Evolutionary conservation across 495 filamentous ascomycete species (phyloP).

Genomic region (Xylaria grammica): DNA sequence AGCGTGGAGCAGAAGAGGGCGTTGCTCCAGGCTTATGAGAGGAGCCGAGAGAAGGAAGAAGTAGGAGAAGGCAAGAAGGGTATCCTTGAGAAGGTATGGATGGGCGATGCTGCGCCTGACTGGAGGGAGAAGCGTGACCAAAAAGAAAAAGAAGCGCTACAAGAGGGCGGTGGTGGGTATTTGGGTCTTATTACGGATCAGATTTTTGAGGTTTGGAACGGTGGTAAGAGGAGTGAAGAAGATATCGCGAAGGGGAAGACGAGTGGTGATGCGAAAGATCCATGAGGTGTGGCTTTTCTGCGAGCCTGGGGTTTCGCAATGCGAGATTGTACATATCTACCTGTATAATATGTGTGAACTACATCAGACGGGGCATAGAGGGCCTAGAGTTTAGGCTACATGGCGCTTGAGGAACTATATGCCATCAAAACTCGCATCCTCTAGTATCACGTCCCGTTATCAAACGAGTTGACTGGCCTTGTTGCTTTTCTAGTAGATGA

Average conservation of each 20-base stretch:
- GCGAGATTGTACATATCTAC: constrained; percentile 22
- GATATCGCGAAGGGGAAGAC: constrained; percentile 30
- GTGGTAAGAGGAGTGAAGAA: constrained; percentile 41
- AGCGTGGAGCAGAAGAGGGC: constrained; percentile 34
- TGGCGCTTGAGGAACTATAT: neutral
- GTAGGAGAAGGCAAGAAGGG: constrained; percentile 44
- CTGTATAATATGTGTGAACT: constrained; percentile 11
- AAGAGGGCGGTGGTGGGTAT: constrained; percentile 77
- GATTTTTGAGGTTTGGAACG: constrained; percentile 81
- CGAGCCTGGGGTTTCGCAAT: neutral
- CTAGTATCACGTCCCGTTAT: neutral
- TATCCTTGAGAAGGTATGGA: constrained; percentile 63
- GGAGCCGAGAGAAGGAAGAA: constrained; percentile 22
- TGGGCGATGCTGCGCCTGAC: constrained; percentile 64
- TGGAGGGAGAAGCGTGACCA: constrained; percentile 76
- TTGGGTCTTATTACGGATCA: constrained; percentile 81
- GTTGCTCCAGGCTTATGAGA: constrained; percentile 24
- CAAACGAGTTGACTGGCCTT: neutral
- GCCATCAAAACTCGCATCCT: neutral
- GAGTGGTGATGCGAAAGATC: constrained; percentile 37
- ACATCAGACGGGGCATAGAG: constrained; percentile 13
- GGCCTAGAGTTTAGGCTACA: neutral
- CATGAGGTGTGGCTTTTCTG: constrained; percentile 12
- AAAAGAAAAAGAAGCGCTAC: constrained; percentile 74
- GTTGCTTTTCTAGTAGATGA: too few relatives aligned